Conservation (phyloP, 345 rosid species). For the Citropsis articulata region DNA sequence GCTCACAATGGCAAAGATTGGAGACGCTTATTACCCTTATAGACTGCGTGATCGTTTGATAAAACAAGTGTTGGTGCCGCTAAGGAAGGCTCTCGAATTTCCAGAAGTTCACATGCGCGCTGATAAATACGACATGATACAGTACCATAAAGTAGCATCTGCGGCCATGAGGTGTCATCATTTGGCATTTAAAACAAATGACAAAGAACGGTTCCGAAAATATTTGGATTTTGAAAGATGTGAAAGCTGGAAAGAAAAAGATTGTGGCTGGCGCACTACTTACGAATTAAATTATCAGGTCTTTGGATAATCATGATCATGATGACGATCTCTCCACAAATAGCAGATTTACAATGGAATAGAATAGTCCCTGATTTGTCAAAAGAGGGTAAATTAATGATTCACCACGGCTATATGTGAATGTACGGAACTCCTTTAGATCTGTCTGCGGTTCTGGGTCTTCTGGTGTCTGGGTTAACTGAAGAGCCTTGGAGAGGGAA, state of each 20-base stretch:
- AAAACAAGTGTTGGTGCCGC: slow-evolving; percentile 47
- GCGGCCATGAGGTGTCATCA: slow-evolving; percentile 60
- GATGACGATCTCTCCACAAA: slow-evolving; percentile 43
- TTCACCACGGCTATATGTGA: slow-evolving; percentile 53
- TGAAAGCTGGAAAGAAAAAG: slow-evolving; percentile 39
- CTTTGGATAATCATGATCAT: slow-evolving; percentile 28
- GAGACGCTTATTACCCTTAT: slow-evolving; percentile 60
- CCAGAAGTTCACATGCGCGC: slow-evolving; percentile 44
- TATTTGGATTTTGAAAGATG: slow-evolving; percentile 31
- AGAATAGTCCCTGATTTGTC: slow-evolving; percentile 51
- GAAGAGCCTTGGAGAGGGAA: slow-evolving; percentile 66
- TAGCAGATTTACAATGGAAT: slow-evolving; percentile 57
- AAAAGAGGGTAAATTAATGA: slow-evolving; percentile 40
- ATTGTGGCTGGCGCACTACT: slow-evolving; percentile 57
- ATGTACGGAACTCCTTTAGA: slow-evolving; percentile 51
- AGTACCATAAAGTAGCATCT: slow-evolving; percentile 49
- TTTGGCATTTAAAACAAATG: slow-evolving; percentile 48
- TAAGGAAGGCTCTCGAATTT: slow-evolving; percentile 39
- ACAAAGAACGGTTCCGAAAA: slow-evolving; percentile 35
- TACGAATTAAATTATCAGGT: slow-evolving; percentile 51
- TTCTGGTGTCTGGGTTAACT: slow-evolving; percentile 46
- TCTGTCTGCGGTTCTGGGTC: slow-evolving; percentile 50
- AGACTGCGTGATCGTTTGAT: slow-evolving; percentile 58
- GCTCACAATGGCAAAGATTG: slow-evolving; percentile 40
- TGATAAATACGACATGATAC: slow-evolving; percentile 39